Conservation (phyloP, 352 stramenopile species). For the Phytophthora sp. region DNA sequence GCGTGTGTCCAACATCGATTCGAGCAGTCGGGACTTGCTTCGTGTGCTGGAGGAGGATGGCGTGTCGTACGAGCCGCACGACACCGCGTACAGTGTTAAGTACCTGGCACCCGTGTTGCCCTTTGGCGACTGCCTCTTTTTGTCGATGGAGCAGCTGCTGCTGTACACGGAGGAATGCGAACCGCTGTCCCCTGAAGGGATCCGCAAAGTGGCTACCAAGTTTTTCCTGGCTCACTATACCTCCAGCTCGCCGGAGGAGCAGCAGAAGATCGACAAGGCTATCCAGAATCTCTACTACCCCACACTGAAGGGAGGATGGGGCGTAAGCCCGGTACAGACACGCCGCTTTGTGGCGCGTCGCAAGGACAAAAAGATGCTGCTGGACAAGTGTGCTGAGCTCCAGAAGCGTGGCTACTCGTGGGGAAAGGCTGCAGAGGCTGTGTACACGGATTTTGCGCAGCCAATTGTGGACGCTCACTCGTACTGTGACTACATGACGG, state of each 20-base stretch:
- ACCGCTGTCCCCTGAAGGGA: slow-evolving; percentile 65
- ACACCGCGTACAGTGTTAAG: slow-evolving; percentile 90
- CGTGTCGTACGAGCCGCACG: slow-evolving; percentile 85
- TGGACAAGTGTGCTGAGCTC: slow-evolving; percentile 80
- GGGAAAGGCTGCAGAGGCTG: slow-evolving; percentile 73
- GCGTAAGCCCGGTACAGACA: slow-evolving; percentile 84
- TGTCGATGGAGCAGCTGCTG: slow-evolving; percentile 88
- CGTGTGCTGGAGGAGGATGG: slow-evolving; percentile 84
- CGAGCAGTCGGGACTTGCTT: slow-evolving; percentile 73
- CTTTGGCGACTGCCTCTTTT: slow-evolving; percentile 87
- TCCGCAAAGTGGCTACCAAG: slow-evolving; percentile 77
- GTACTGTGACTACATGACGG: slow-evolving; percentile 89
- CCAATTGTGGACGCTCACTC: slow-evolving; percentile 74
- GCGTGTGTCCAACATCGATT: slow-evolving; percentile 76
- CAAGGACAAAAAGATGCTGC: slow-evolving; percentile 73
- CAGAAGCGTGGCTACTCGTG: slow-evolving; percentile 83
- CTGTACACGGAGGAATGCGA: slow-evolving; percentile 88
- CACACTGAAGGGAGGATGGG: slow-evolving; percentile 81
- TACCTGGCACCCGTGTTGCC: slow-evolving; percentile 83
- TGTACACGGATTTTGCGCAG: slow-evolving; percentile 78
- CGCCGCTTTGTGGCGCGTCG: slow-evolving; percentile 74
- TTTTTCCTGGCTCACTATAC: slow-evolving; percentile 81
- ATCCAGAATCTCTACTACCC: slow-evolving; percentile 90
- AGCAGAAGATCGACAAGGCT: slow-evolving; percentile 81
- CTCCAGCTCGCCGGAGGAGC: slow-evolving; percentile 57